Evolutionary conservation across 1,284 basidiomycete genomes (phyloP).

Genomic region (Phenoliferia sp.): DNA sequence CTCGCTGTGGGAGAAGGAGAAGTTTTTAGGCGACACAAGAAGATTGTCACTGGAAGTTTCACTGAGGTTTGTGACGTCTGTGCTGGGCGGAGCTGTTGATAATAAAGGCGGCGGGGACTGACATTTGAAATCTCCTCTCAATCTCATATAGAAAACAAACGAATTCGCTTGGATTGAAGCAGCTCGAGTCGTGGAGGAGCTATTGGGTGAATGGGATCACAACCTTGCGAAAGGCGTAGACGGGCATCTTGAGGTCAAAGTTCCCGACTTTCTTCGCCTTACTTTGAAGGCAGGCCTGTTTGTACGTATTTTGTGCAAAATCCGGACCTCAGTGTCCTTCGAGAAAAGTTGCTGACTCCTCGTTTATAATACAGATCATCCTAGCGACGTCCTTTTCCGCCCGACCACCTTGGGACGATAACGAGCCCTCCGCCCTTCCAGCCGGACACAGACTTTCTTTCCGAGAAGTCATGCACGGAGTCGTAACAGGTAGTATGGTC

Average conservation of each 20-base stretch:
- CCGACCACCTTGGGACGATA: slow-evolving; percentile 18
- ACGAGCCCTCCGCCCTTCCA: slow-evolving; percentile 8
- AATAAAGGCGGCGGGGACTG: neutral
- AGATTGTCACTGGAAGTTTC: neutral
- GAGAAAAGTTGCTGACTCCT: neutral
- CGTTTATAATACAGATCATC: neutral
- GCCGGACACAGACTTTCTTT: slow-evolving; percentile 14
- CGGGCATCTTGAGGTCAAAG: neutral
- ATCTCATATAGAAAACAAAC: slow-evolving; percentile 13
- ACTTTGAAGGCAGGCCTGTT: neutral
- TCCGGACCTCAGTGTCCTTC: neutral
- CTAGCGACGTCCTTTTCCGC: slow-evolving; percentile 19
- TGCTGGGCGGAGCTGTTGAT: neutral
- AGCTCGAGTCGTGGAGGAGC: slow-evolving; percentile 13
- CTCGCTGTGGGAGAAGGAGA: slow-evolving; percentile 20
- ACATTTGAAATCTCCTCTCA: neutral
- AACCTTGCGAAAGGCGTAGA: neutral
- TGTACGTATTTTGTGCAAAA: neutral
- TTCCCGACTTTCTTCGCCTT: neutral
- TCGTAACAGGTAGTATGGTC: slow-evolving; percentile 11
- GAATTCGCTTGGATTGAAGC: slow-evolving; percentile 23
- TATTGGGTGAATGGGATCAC: slow-evolving; percentile 20
- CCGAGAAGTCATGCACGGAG: slow-evolving; percentile 17
- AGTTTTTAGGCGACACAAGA: neutral
- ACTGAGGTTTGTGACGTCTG: neutral